Percentiles rank a stretch among this genome's conserved stretches.
phyloP scores from a whole-genome alignment of 192 early-diverging fungal species.

The Coemansia sp. region DNA sequence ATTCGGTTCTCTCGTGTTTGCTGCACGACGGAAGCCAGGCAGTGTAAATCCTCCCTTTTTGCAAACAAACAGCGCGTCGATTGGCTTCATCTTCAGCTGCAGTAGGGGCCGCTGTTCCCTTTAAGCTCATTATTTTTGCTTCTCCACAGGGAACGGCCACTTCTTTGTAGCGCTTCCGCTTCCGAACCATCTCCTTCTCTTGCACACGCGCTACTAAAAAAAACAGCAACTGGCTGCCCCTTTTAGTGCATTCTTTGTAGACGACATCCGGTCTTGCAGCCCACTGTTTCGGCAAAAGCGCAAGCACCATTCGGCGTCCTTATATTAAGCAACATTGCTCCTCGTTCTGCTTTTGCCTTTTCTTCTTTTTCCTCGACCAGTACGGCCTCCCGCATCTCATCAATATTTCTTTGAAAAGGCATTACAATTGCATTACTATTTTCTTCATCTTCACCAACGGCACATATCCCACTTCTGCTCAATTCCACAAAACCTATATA shows the following conservation, averaged over 20 bases:
- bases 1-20: slow-evolving; percentile 3
- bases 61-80: slow-evolving; percentile 10
- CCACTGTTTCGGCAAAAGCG: background rate
- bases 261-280: slow-evolving; percentile 3
- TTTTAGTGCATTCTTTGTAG: slow-evolving; percentile 9
- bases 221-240: slow-evolving; percentile 3
- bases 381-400: slow-evolving; percentile 6
- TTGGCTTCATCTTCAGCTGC: slow-evolving; percentile 9
- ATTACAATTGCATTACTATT: slow-evolving; percentile 22
- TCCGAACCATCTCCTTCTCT: slow-evolving; percentile 2
- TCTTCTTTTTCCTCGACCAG: slow-evolving; percentile 9
- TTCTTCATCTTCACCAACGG: slow-evolving; percentile 5
- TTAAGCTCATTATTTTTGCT: slow-evolving; percentile 3
- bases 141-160: slow-evolving; percentile 4
- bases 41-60: slow-evolving; percentile 12
- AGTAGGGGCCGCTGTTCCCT: background rate
- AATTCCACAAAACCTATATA: slow-evolving; percentile 1
- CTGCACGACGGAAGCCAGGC: slow-evolving; percentile 2
- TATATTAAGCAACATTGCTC: slow-evolving; percentile 11
- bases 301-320: background rate
- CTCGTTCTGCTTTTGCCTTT: background rate
- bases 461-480: background rate
- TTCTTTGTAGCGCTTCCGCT: slow-evolving; percentile 10
- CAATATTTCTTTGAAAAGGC: slow-evolving; percentile 16
- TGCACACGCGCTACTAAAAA: slow-evolving; percentile 6